A percentile compares a stretch with the other conserved stretches of the same genome.
Conservation (phyloP, 495 filamentous ascomycete species). For the Penicillium odoratum region DNA sequence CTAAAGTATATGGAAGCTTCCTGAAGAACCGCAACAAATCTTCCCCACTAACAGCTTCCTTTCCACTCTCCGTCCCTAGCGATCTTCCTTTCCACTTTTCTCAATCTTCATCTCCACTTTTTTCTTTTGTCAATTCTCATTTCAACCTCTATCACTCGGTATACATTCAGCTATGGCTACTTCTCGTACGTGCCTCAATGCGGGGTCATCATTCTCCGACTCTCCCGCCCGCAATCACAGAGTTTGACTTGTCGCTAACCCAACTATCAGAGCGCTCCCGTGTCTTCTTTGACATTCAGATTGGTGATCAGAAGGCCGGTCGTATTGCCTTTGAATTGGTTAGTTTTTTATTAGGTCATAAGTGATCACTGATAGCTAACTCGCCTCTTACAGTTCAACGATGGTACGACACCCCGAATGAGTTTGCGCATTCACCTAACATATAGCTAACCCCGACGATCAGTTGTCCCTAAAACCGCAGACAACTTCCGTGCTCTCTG, state of each 20-base stretch:
- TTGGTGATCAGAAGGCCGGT: conserved; percentile 67
- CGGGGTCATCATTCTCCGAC: conserved; percentile 28
- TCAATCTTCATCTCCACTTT: conserved; percentile 5
- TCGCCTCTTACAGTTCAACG: conserved; percentile 60
- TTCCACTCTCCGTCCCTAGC: conserved; percentile 4
- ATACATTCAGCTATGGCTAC: conserved; percentile 35
- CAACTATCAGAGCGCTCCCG: conserved; percentile 55
- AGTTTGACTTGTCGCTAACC: conserved; percentile 22
- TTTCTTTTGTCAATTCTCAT: conserved; percentile 7
- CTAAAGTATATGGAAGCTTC: conserved; percentile 46
- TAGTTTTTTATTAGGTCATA: conserved; percentile 29
- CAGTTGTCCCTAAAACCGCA: conserved; percentile 86
- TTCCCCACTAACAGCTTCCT: conserved; percentile 5
- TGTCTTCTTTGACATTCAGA: conserved; percentile 87
- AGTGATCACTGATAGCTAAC: conserved; percentile 21
- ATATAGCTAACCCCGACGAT: conserved; percentile 19
- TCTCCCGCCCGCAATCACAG: conserved; percentile 12
- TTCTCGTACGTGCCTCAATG: conserved; percentile 36
- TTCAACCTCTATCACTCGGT: conserved; percentile 2
- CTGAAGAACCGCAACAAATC: conserved; percentile 35
- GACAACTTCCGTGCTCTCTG: conserved; percentile 95
- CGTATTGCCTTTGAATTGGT: conserved; percentile 82
- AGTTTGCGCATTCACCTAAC: neutral
- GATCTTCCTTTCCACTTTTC: conserved; percentile 10
- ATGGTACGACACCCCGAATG: conserved; percentile 48